Evolutionary conservation across 116 monocot species (phyloP).

Genomic region (Thalassia testudinum): DNA sequence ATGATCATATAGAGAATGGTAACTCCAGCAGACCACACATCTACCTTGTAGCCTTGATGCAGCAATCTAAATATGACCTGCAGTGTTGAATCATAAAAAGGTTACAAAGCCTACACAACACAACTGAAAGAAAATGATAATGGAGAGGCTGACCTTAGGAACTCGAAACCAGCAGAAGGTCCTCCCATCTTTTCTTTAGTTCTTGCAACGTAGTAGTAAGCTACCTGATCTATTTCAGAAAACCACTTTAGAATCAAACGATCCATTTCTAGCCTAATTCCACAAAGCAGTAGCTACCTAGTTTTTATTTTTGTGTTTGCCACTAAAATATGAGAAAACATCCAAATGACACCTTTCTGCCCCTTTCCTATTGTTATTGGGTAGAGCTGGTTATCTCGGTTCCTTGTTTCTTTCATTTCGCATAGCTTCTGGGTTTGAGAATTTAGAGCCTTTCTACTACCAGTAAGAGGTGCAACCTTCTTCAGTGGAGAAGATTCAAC

Average conservation of each 20-base stretch:
- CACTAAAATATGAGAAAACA: constrained; percentile 6
- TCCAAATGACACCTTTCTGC: neutral
- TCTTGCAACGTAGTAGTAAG: no score
- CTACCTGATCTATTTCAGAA: no score
- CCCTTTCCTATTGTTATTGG: constrained; percentile 14
- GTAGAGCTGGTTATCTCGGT: constrained; percentile 13
- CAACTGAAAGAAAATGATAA: neutral
- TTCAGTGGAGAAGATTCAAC: neutral
- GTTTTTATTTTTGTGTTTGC: constrained; percentile 27
- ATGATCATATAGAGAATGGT: constrained; percentile 79
- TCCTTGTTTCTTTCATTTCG: constrained; percentile 20
- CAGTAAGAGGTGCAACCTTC: constrained; percentile 10
- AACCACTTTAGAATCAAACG: no score
- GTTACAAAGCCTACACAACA: no score
- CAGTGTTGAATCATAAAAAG: no score
- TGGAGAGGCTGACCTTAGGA: constrained; percentile 48
- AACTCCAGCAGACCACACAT: constrained; percentile 93
- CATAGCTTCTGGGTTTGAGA: constrained; percentile 1
- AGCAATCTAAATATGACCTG: constrained; percentile 74
- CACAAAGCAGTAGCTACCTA: constrained; percentile 41
- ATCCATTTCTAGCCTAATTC: no score
- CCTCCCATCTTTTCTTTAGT: constrained; percentile 65
- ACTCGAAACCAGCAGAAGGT: constrained; percentile 96
- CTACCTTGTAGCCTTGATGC: constrained; percentile 79
- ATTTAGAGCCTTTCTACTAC: constrained; percentile 6